A percentile compares a stretch with the other conserved stretches of the same genome.
These are phyloP conservation scores for Suhomyces pyralidae DNA, from an alignment of 805 yeast species.

Conservation along the genomic window DNA sequence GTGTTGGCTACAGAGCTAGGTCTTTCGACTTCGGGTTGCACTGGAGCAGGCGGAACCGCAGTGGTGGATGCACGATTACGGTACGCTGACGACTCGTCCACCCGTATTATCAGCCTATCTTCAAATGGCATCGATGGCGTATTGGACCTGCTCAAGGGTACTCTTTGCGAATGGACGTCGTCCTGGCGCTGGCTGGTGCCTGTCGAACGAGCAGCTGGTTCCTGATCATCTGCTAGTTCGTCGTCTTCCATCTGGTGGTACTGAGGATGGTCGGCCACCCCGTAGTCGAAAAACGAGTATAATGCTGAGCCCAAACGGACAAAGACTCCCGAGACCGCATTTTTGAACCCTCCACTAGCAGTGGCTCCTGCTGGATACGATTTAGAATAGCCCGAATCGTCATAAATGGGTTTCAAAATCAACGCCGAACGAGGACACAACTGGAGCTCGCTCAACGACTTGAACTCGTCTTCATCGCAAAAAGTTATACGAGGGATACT, in stretches of 20 bases:
- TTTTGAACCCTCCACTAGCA: conserved; percentile 13
- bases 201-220: neutral
- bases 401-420: conserved; percentile 61
- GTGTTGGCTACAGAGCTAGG: neutral
- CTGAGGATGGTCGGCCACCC: conserved; percentile 24
- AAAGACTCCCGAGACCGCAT: conserved; percentile 4
- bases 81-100: neutral
- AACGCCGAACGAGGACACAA: conserved; percentile 72
- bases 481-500: conserved; percentile 48
- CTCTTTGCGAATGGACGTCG: neutral
- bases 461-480: conserved; percentile 50
- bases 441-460: conserved; percentile 50
- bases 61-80: neutral
- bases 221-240: neutral
- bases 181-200: conserved; percentile 1
- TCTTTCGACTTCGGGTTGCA: conserved; percentile 1
- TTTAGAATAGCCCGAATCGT: conserved; percentile 18
- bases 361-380: conserved; percentile 13
- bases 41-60: neutral
- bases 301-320: conserved; percentile 26
- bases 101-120: neutral
- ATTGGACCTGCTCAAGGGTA: conserved; percentile 1
- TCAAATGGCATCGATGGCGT: conserved; percentile 6
- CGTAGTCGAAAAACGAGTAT: conserved; percentile 42
- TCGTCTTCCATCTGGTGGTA: conserved; percentile 7